Evolutionary conservation across 1,284 basidiomycete species (phyloP), one percentile per base, ranked within the genome.

Genomic region (Cryptococcus sp.): DNA sequence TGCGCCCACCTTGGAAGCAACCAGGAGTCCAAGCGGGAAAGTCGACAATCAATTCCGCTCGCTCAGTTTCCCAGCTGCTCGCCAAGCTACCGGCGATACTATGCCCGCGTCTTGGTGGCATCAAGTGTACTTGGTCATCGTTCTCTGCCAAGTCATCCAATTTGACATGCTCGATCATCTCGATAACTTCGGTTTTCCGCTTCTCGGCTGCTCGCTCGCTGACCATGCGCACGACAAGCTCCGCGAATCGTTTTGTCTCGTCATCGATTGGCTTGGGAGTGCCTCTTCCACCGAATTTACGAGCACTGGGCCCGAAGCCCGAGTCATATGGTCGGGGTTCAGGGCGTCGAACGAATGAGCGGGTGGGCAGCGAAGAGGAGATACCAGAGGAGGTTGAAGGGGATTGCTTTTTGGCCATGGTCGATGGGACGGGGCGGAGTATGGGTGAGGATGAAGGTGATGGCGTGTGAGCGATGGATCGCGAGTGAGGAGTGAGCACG

Each of bases 21-120:
- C 74, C 75, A 5, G 69, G 68, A 52, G 63, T 68, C 77, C 77
- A 79, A 6, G 76, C 74, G 7, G 77, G 77, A 25, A 76, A 66
- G 64, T 79, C 76, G 39, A 79, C 77, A 26, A 76, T 68, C 52
- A 79, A 65, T 58, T 79, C 76, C 46, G 72, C 70, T 41, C 64
- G 59, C 46, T 68, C 65, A 34, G 60, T 65, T 62, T 72, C 70
- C 58, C 69, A 70, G 46, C 70, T 71, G 7, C 64, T 67, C 5
- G 50, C 53, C 25, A 68, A 25, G 52, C 67, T 69, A 3, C 62
- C 64, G 3, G 46, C 60, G 38, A 46, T 57, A 52, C 54, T 61
- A 49, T 40, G 58, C 43, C 55, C 40, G 38, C 55, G 58, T 34
- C 45, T 22, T 44, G 26, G n/a, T 22, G 39, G 51, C 44, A n/a